Percentiles rank a stretch among this genome's conserved stretches.
Evolutionary conservation across 2,329 filamentous ascomycete species (phyloP).

Genomic region (Penicillium sp.): DNA sequence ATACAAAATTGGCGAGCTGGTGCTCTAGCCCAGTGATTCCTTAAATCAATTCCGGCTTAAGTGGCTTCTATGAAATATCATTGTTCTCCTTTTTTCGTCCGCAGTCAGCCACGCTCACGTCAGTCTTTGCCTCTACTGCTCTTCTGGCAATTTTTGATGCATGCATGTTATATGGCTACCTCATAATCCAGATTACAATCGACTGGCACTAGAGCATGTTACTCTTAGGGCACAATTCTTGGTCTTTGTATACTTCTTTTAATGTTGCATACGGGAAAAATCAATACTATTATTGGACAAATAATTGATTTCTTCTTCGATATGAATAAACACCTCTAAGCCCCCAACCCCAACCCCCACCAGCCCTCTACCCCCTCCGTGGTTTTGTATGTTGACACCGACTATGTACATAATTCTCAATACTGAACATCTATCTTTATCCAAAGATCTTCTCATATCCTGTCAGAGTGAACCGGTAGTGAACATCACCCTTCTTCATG

Average conservation of each 20-base stretch:
- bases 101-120: neutral
- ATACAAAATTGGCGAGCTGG: too few species aligned
- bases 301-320: neutral
- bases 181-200: neutral
- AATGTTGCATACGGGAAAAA: neutral
- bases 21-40: too few species aligned
- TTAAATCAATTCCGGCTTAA: too few species aligned
- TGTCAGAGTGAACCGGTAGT: conserved; percentile 69
- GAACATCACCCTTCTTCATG: conserved; percentile 68
- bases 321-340: neutral
- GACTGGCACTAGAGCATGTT: too few species aligned
- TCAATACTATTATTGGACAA: neutral
- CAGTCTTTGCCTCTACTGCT: too few species aligned
- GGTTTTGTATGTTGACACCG: neutral
- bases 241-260: neutral
- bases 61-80: neutral
- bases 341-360: neutral
- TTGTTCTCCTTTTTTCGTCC: neutral
- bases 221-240: too few species aligned
- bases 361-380: neutral
- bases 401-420: neutral
- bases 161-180: neutral
- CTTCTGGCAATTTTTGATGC: neutral
- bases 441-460: conserved; percentile 40
- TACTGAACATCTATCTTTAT: neutral